A percentile compares a stretch with the other conserved stretches of the same genome.
Evolutionary conservation across 2,329 filamentous ascomycete genomes (phyloP).

Genomic region (Tolypocladium amazonense): DNA sequence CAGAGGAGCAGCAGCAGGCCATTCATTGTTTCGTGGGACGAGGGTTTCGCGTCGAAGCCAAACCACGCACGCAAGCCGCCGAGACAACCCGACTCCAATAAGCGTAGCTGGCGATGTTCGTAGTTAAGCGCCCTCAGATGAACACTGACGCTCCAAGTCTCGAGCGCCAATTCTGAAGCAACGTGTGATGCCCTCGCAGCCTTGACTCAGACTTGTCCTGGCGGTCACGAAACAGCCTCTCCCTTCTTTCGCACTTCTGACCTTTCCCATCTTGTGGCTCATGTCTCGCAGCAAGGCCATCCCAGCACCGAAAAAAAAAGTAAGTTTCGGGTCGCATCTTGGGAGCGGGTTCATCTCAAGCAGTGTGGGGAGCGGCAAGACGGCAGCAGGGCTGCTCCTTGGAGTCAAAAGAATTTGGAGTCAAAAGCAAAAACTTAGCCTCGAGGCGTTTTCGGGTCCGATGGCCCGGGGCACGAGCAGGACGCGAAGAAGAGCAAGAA

Average conservation of each 20-base stretch:
- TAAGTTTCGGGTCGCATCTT: neutral
- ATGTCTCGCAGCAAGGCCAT: neutral
- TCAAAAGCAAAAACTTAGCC: neutral
- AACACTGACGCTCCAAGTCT: neutral
- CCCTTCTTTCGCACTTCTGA: neutral
- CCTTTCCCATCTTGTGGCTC: neutral
- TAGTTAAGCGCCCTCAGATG: no score
- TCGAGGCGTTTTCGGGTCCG: neutral
- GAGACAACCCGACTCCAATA: no score
- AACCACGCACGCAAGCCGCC: neutral
- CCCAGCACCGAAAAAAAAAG: neutral
- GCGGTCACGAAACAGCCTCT: neutral
- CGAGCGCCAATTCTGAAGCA: neutral
- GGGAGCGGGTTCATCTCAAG: neutral
- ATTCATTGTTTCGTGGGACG: neutral
- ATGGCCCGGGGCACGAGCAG: neutral
- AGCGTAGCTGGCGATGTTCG: neutral
- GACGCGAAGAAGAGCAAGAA: neutral
- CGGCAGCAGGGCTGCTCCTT: neutral
- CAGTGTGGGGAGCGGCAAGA: neutral
- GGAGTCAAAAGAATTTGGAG: neutral
- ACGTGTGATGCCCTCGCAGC: neutral
- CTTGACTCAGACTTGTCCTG: neutral
- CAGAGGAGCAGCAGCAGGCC: neutral
- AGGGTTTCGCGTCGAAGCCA: neutral